Base-by-base conservation (phyloP, 768 basidiomycete species). In the Coprinopsis sp. region DNA sequence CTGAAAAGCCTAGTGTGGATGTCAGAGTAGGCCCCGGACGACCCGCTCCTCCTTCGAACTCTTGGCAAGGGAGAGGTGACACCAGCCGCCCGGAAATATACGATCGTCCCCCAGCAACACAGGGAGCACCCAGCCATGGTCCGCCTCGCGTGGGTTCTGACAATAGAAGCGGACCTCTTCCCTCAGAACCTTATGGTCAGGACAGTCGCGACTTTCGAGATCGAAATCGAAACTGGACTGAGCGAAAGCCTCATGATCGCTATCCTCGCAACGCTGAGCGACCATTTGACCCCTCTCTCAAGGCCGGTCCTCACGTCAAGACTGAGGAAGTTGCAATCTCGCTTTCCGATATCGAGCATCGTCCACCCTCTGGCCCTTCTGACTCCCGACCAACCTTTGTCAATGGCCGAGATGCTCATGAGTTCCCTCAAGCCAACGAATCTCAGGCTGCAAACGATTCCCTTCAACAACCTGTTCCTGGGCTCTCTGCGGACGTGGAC, bases 171-270 rank as follows among this genome's bases (percentile, higher is more conserved):
- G 28, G 37, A 37, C 37, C 40, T 27, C 36, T 22, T n/a, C 44
- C 38, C 23, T 37, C 51, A 30, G 46, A 34, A 38, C 50, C 45
- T 30, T 46, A 36, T 19, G 21, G 34, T n/a, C n/a, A n/a, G 21
- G 34, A 36, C 16, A 36, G 24, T 16, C 29, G 12, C 11, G 21
- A 45, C 22, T 42, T 22, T 22, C 37, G 43, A 19, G 45, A 54
- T 33, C 25, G 39, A 23, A 49, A 54, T 37, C 46, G 51, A 33
- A 25, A 51, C 25, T 51, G 39, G 37, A 39, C 36, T 33, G 48
- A 53, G 14, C 41, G 49, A 33, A 34, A 46, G 21, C 49, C 49
- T 11, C 33, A 53, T 37, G 49, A 54, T 37, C 36, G 43, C 8
- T 49, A 13, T 29, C 23, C 46, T 47, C 41, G 39, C 16, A 31